Evolutionary conservation across 306 rosid species (phyloP), one percentile per base, ranked within the genome.

Genomic region (Pachyrhizus erosus): DNA sequence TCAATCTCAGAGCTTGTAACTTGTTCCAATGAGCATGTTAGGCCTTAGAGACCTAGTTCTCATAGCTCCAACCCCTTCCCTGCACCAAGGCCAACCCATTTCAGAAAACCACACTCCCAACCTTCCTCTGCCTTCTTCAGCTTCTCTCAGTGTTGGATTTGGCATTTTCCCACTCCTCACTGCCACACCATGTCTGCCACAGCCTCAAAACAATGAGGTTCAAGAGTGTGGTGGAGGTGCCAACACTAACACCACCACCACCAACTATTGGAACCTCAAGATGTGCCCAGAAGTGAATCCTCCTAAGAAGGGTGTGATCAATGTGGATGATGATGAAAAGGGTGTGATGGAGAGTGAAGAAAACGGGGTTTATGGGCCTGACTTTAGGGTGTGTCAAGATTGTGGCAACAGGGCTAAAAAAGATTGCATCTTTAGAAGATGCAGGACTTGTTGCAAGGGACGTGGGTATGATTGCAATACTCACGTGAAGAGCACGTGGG

Each of bases 401-500:
- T 92, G 98, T 51, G 97, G 97, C 9, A 94, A 94, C 80, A 90
- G 91, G 43, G 97, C 98, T 0, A 91, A 94, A 86, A 94, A 90
- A 80, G 97, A 87, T 58, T 94, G 98, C n/a, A 78, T 80, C 17
- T 88, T 42, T 65, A 78, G 86, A 29, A 86, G 97, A 54, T 91
- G 98, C 70, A 89, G 97, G 84, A 94, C 94, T 83, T 94, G 98
- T 73, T 94, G 98, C 54, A 90, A 89, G 58, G 94, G 90, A 20
- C 92, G 93, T 31, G 93, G 94, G 9, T 84, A 85, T 73, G 84
- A 86, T 42, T 94, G 97, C 62, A 84, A 57, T 73, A 92, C 97
- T 60, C 98, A 92, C 84, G 82, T 92, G 80, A 94, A 81, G 87
- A 94, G 98, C 93, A 94, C 98, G 76, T 93, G 98, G 98, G 84